phyloP scores from a whole-genome alignment of 257 asterid species.

The Rubia yunnanensis region DNA sequence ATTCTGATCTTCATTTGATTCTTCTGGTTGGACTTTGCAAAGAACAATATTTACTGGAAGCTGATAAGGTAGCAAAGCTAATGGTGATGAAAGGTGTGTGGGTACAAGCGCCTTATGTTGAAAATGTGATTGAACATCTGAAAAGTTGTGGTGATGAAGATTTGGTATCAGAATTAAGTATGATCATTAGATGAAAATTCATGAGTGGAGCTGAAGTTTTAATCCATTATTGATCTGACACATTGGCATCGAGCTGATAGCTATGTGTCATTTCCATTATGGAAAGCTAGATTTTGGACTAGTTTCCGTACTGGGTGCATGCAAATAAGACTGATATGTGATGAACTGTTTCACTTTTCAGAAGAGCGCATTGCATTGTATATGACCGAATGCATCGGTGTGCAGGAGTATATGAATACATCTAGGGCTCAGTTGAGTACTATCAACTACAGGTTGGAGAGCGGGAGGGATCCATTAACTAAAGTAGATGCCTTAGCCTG shows the following conservation, averaged over 20 bases:
- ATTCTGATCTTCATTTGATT: conserved; percentile 43
- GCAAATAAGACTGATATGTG: not conserved
- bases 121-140: conserved; percentile 25
- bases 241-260: not conserved
- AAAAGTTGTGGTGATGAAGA: conserved; percentile 29
- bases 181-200: conserved; percentile 12
- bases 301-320: not conserved
- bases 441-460: no score
- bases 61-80: conserved; percentile 27
- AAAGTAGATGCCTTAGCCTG: no score
- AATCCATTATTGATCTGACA: not conserved
- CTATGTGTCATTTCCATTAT: not conserved
- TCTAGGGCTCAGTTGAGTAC: no score
- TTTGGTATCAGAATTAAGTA: conserved; percentile 29
- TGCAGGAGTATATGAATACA: no score
- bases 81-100: conserved; percentile 36
- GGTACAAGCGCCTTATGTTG: conserved; percentile 24
- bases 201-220: not conserved
- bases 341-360: not conserved
- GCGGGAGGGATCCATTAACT: no score
- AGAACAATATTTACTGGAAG: conserved; percentile 41
- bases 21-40: conserved; percentile 46
- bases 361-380: not conserved
- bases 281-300: not conserved
- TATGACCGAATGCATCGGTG: no score